Evolutionary conservation across 2,329 filamentous ascomycete genomes (phyloP), one percentile per base, ranked within the genome.

Genomic region (Hypoxylon sp.): DNA sequence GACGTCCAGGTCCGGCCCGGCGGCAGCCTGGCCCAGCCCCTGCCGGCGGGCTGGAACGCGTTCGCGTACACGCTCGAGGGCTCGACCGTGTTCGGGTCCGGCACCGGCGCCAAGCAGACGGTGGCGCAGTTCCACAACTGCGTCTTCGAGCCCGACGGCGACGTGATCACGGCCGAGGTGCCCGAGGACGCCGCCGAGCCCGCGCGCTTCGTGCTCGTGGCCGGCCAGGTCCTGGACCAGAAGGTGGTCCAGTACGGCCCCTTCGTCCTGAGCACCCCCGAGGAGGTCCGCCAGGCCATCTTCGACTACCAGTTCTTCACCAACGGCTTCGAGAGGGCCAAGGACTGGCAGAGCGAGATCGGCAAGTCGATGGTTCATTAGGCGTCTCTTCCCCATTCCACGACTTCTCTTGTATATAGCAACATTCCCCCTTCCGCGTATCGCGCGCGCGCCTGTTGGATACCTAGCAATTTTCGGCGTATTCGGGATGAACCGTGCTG

Each of bases 21-120:
- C 49, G 92, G 91, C 42, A 85, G 81, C 57, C 79, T 98, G 64
- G 81, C 80, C 18, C 94, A 98, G 78, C 75, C 84, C 4, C 72
- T 98, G 2, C 94, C 94, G 0, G 77, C 81, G 60, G 88, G 87
- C 23, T 98, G 92, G 91, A 97, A 96, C 73, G 87, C 91, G 1
- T 98, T 98, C 70, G 88, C 88, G 13, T 98, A 97, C 74, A 88
- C 86, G 3, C 80, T 98, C n/a, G 81, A 87, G 57, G 94, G 94
- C 18, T 84, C 82, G 6, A 87, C 86, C 1, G 78, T 79, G 67
- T 90, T 89, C 73, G 87, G 81, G 64, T 79, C 74, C 38, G 84
- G 80, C 18, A n/a, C n/a, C n/a, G 74, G 79, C 52, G 75, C 78
- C 20, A 78, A 78, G 67, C 79, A 76, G 48, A 77, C 77, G 2